Conservation (phyloP, 2,329 filamentous ascomycete species). For the Ceratocystis colombiana region DNA sequence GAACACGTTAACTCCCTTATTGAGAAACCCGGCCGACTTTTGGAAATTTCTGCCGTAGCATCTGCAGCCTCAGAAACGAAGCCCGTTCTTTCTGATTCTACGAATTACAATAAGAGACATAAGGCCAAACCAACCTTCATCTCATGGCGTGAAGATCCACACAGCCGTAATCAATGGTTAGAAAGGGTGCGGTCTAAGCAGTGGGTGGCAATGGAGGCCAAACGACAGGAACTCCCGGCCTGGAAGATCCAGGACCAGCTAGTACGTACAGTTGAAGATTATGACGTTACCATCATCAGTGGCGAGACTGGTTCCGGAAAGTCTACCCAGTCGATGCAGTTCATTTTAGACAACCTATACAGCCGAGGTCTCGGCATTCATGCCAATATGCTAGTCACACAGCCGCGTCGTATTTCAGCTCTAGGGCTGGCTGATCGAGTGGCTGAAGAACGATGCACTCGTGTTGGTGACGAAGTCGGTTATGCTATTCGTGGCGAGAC, state of each 20-base stretch:
- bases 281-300: constrained; percentile 70
- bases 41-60: constrained; percentile 72
- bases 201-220: constrained; percentile 61
- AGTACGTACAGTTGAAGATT: constrained; percentile 59
- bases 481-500: constrained; percentile 89
- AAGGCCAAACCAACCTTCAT: constrained; percentile 21
- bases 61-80: constrained; percentile 53
- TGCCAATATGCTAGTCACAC: constrained; percentile 89
- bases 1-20: constrained; percentile 73
- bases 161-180: constrained; percentile 54
- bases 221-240: constrained; percentile 67
- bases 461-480: constrained; percentile 77
- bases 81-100: constrained; percentile 23
- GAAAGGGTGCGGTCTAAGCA: constrained; percentile 50
- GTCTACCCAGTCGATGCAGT: constrained; percentile 74
- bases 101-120: constrained; percentile 29
- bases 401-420: constrained; percentile 88
- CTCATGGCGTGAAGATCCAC: constrained; percentile 36
- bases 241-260: constrained; percentile 75
- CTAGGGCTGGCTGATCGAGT: constrained; percentile 90
- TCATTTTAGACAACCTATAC: constrained; percentile 86
- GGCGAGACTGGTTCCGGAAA: constrained; percentile 33
- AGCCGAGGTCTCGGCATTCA: constrained; percentile 60
- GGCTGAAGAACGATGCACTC: constrained; percentile 75
- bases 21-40: constrained; percentile 69